Base-by-base conservation (phyloP, 1,284 basidiomycete species). In the Phellopilus nigrolimitatus region DNA sequence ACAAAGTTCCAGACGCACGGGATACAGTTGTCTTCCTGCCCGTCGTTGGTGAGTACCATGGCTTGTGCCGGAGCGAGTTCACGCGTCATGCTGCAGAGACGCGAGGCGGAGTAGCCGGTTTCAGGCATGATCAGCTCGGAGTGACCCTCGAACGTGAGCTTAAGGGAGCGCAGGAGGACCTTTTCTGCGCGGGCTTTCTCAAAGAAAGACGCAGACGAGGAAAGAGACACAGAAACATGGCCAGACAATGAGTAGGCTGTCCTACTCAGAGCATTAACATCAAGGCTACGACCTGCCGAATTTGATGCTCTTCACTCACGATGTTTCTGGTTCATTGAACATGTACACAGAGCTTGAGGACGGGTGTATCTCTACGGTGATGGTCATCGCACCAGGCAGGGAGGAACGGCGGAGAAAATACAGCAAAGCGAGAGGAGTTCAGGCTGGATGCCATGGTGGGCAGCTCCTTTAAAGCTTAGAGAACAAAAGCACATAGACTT, bases 181-280 rank as follows among this genome's bases (percentile, higher is more conserved):
- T 71, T 75, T 4, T 73, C 63, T 3, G 73, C 65, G 56, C 70
- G 71, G 51, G 72, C 71, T 53, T 70, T 71, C 53, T 72, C 72
- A 57, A 83, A 78, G 43, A 78, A 60, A 21, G 75, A 77, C 51
- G 63, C 69, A 5, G 74, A 66, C 3, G 82, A 71, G 9, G 72
- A 65, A 28, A 88, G 59, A 0, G 79, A 72, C 41, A 91, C 68
- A 15, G 75, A 69, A 17, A 91, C 70, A 64, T 88, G 75, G 6
- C 88, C 88, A 12, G 87, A 85, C 49, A 91, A 72, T 10, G 88
- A 88, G 64, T 88, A 91, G 1, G 82, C 80, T 50, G 80, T 78
- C 55, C 88, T 88, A 34, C 28, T 45, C 40, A 45, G 54, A 51
- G 53, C 52, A 41, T 52, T 37, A 37, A 19, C 42, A 51, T 27